Conservation (phyloP, 352 stramenopile genomes). For the Pythium angustatum region DNA sequence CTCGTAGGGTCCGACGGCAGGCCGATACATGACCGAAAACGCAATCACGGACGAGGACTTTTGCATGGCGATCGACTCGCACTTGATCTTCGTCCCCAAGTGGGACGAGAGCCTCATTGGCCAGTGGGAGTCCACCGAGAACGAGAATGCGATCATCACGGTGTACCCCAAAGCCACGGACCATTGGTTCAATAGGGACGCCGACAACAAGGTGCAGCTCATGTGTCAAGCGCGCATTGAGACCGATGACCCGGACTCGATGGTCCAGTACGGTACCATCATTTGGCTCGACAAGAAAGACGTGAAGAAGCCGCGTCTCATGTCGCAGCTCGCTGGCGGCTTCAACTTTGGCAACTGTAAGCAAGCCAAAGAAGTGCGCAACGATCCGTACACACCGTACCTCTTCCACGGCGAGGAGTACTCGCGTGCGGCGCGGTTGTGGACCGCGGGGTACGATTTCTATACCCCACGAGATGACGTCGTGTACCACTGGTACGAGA, state of each 20-base stretch:
- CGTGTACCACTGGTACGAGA: slow-evolving; percentile 82
- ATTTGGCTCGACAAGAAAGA: slow-evolving; percentile 72
- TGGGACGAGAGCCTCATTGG: slow-evolving; percentile 76
- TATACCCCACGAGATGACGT: slow-evolving; percentile 75
- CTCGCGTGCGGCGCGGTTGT: slow-evolving; percentile 72
- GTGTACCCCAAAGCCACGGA: slow-evolving; percentile 81
- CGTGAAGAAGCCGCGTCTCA: slow-evolving; percentile 65
- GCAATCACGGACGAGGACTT: slow-evolving; percentile 80
- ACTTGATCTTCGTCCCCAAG: slow-evolving; percentile 72
- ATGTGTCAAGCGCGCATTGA: slow-evolving; percentile 83
- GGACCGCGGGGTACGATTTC: slow-evolving; percentile 81
- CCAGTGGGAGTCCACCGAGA: slow-evolving; percentile 72
- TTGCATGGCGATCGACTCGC: slow-evolving; percentile 80
- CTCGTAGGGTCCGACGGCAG: slow-evolving; percentile 59
- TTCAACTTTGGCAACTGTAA: slow-evolving; percentile 84
- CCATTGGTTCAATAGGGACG: slow-evolving; percentile 49
- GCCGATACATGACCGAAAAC: slow-evolving; percentile 76
- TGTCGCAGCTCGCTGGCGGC: slow-evolving; percentile 76
- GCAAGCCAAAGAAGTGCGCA: slow-evolving; percentile 70
- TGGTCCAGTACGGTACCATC: slow-evolving; percentile 77
- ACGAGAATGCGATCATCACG: slow-evolving; percentile 78
- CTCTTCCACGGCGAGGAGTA: slow-evolving; percentile 85
- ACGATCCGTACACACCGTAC: slow-evolving; percentile 78
- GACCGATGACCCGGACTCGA: slow-evolving; percentile 60
- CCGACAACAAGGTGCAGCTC: slow-evolving; percentile 64